Base-by-base conservation (phyloP, 2,329 filamentous ascomycete species). In the Thelonectria rubi region DNA sequence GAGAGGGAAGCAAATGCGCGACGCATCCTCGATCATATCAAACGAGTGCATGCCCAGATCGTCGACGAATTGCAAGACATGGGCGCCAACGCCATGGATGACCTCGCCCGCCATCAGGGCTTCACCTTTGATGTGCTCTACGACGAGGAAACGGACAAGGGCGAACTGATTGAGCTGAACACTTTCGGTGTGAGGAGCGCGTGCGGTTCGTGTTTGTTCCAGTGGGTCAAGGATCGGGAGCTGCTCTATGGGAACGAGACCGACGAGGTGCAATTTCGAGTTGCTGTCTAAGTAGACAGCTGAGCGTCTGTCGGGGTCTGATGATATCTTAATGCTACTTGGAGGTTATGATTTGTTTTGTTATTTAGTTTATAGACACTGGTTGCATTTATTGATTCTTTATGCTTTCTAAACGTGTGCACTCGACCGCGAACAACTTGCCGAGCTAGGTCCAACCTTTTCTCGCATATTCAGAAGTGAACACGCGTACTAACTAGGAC, bases 191-290 rank as follows among this genome's bases (percentile, higher is more conserved):
- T 48, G 18, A 48, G 50, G 21, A 60, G 57, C 17, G 57, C 50
- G 20, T 60, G 57, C 26, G 57, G 51, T 11, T 55, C 51, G 8
- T 50, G 51, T 49, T 15, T 60, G 1, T 55, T 60, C 14, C 51
- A 60, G 2, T 60, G 51, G 57, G 30, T 60, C 0, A 70, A 65
- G 9, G 77, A 82, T 66, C 69, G 70, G 3, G 66, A 69, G 5
- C 51, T 74, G 6, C 59, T 82, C 40, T 80, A 81, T 62, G 76
- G 77, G 2, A 55, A 46, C 17, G 21, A 42, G 3, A 21, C 14
- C 14, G 51, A 42, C 20, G 30, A n/a, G 17, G 49, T 46, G 42
- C 9, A 59, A 26, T 54, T 59, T 11, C 37, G 56, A 10, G 50
- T 59, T 24, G 42, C 42, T 46, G 42, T 46, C 5, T 46, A 24